Evolutionary conservation across 1,284 basidiomycete genomes (phyloP).

Genomic region (Naganishia albida): DNA sequence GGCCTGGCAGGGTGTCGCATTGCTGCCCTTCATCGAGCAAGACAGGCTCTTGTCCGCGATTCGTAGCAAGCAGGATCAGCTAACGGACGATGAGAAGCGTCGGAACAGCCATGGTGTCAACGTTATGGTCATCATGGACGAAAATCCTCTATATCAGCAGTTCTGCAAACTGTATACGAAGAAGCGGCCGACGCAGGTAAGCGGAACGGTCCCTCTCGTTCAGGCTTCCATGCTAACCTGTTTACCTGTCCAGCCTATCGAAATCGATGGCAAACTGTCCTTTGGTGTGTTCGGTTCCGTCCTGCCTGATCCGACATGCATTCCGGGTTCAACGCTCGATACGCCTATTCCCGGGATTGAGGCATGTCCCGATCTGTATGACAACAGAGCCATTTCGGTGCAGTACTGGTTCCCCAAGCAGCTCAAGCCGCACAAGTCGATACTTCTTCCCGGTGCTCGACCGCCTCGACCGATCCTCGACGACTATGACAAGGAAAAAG

Average conservation of each 20-base stretch:
- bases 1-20: conserved; percentile 97
- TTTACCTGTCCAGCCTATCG: conserved; percentile 54
- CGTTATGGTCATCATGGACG: conserved; percentile 80
- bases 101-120: conserved; percentile 86
- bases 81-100: conserved; percentile 77
- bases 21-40: conserved; percentile 94
- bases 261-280: conserved; percentile 69
- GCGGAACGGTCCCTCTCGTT: conserved; percentile 41
- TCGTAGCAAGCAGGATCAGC: conserved; percentile 67
- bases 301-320: conserved; percentile 79
- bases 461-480: conserved; percentile 66
- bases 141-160: conserved; percentile 79
- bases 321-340: conserved; percentile 88
- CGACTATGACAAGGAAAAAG: conserved; percentile 70
- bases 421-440: conserved; percentile 77
- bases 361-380: conserved; percentile 70
- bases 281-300: conserved; percentile 79
- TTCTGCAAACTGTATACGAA: conserved; percentile 89
- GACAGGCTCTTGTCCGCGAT: conserved; percentile 80
- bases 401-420: conserved; percentile 89
- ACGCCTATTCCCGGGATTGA: conserved; percentile 63
- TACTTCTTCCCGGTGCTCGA: conserved; percentile 74
- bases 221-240: conserved; percentile 59
- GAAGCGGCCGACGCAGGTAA: conserved; percentile 74
- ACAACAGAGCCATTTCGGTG: conserved; percentile 83